phyloP scores from a whole-genome alignment of 805 yeast species.

The Candida sanyiensis region DNA sequence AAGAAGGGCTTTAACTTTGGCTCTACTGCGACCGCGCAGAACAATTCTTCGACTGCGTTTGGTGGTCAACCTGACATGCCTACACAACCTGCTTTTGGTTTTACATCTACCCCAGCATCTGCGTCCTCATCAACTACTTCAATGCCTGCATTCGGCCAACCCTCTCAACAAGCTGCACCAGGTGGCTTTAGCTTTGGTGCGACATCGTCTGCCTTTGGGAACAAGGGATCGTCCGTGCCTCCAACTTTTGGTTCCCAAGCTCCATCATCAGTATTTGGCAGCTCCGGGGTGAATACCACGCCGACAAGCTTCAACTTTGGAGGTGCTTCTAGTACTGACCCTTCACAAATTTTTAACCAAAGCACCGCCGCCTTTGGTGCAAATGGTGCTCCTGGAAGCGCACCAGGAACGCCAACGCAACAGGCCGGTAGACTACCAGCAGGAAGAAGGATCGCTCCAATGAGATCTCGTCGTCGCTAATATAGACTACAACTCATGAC shows the following conservation, averaged over 20 bases:
- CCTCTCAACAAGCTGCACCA: conserved; percentile 14
- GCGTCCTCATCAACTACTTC: conserved; percentile 14
- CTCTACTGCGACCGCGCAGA: conserved; percentile 9
- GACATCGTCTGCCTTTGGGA: conserved; percentile 6
- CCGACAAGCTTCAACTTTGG: conserved; percentile 9
- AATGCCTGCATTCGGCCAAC: conserved; percentile 14
- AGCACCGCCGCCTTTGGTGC: conserved; percentile 3
- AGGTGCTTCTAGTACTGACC: conserved; percentile 8
- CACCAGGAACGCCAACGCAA: conserved; percentile 19
- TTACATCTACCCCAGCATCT: conserved; percentile 19
- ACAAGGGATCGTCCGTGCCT: conserved; percentile 1
- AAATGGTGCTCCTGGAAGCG: conserved; percentile 11
- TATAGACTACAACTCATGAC: background rate
- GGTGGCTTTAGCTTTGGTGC: conserved; percentile 17
- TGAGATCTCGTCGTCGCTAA: conserved; percentile 25
- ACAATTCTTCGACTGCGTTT: conserved; percentile 12
- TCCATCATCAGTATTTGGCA: conserved; percentile 2
- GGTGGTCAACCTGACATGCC: conserved; percentile 6
- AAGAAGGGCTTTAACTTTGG: conserved; percentile 18
- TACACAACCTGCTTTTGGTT: conserved; percentile 17
- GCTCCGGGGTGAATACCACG: conserved; percentile 6
- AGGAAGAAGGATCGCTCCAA: conserved; percentile 25
- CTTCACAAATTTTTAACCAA: conserved; percentile 13
- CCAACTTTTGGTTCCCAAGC: conserved; percentile 5
- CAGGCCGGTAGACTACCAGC: conserved; percentile 14